Evolutionary conservation across 257 asterid species (phyloP), one percentile per base, ranked within the genome.

Genomic region (Gynochthodes officinalis): DNA sequence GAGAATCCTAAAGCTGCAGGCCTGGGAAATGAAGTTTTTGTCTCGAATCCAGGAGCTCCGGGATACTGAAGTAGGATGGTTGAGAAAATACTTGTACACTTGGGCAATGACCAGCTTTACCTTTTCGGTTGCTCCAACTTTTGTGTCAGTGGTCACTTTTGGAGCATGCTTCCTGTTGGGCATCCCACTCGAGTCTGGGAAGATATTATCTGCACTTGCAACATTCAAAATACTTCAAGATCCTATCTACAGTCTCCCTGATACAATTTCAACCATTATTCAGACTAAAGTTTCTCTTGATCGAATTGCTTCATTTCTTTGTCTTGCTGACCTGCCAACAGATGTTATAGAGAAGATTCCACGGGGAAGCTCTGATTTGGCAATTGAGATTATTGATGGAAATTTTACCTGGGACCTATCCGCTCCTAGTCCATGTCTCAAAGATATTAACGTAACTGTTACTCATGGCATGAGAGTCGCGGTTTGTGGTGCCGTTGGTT

Each of bases 1-100:
- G 97, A 86, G 97, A 73, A 89, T 91, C 70, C 93, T 93, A 63
- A 93, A 91, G 75, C 92, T 93, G 59, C 97, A 93, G 73, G 92
- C 96, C 27, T 89, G 98, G 98, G 98, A 93, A 77, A 43, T 88
- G 87, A 88, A 89, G 83, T 88, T 90, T 54, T 84, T 93, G 18
- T 80, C 90, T 3, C 89, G 80, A 66, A 87, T 90, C 64, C 48
- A 75, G 5, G 90, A 80, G 25, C 83, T 85, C 40, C 80, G 98
- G 69, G 84, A 80, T 40, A 82, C 44, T 0, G 97, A 93, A 83
- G 69, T 84, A 23, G 84, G 82, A 2, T 93, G 97, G 98, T 83
- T 93, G 81, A 83, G 54, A 30, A 89, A 75, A 54, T 93, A 73
- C 72, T 76, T 86, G 8, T 90, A 84, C 37, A 84, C 91, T 14